Evolutionary conservation across 2,329 filamentous ascomycete genomes (phyloP).

Genomic region (Aureobasidium melanogenum): DNA sequence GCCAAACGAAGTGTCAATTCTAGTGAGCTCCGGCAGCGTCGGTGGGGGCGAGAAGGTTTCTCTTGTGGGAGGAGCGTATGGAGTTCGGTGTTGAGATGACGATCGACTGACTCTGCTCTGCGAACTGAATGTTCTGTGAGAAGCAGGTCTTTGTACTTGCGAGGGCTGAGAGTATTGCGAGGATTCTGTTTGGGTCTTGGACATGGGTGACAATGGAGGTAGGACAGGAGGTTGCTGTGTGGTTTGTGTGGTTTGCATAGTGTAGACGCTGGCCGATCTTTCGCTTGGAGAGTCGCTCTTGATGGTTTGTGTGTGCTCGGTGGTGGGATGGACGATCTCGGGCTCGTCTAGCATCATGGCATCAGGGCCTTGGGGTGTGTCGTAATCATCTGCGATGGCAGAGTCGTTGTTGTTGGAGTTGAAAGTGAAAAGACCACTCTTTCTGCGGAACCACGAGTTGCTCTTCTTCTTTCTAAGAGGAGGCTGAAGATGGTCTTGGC

Average conservation of each 20-base stretch:
- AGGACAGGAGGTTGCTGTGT: not conserved
- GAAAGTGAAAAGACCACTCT: constrained; percentile 24
- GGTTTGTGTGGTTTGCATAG: not conserved
- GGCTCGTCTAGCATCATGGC: not conserved
- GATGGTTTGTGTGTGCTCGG: not conserved
- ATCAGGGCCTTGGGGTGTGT: not conserved
- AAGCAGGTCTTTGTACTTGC: not conserved
- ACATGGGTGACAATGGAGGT: constrained; percentile 1
- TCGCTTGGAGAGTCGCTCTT: not conserved
- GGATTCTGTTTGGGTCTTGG: not conserved
- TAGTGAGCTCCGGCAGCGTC: constrained; percentile 9
- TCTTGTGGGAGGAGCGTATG: not conserved
- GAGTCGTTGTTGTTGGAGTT: not conserved
- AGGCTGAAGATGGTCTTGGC: constrained; percentile 8
- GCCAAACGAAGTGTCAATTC: constrained; percentile 5
- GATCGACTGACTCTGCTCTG: not conserved
- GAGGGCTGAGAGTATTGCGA: not conserved
- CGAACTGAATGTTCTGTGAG: not conserved
- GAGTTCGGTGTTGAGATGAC: not conserved
- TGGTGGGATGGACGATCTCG: not conserved
- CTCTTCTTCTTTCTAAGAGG: constrained; percentile 22
- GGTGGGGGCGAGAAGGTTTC: not conserved
- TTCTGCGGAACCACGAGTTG: constrained; percentile 28
- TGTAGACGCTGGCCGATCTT: not conserved
- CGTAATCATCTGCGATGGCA: not conserved